Base-by-base conservation (phyloP, 495 filamentous ascomycete genomes). In the Xylaria grammica region DNA sequence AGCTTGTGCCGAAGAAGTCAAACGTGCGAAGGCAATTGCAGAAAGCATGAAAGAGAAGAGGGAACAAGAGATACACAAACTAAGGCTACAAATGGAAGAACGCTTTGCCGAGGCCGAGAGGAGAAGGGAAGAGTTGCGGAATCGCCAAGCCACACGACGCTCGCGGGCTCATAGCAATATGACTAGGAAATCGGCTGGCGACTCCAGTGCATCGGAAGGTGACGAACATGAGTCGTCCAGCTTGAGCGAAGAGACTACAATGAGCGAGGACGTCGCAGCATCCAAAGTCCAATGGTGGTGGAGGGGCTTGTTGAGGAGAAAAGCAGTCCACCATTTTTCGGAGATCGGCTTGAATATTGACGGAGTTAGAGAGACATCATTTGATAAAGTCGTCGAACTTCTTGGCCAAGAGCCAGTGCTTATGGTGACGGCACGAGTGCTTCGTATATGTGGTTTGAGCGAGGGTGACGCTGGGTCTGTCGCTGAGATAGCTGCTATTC, bases 1-100 rank as follows among this genome's bases (percentile, higher is more conserved):
- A 40, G 88, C 89, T 69, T 98, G 96, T 74, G 94, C 96, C 56
- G 94, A 94, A 72, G 95, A 99, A 77, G 95, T 99, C 51, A 90
- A 90, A 68, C 85, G 94, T 50, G 95, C 96, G 55, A 99, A 99
- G 82, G 90, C 90, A 51, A 85, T 97, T 50, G 95, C 95, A 2
- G 92, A 96, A 79, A 94, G 89, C 62, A 94, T 91, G 78, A 91
- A 94, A 72, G 93, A 94, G 78, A 90, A 90, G 72, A 89, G 94
- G 66, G 92, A 95, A 62, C 90, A 91, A 46, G 93, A 98, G 64
- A 86, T 93, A 67, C 86, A 84, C 69, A 90, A 88, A 66, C 74
- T 94, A 60, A 81, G 76, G 65, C 70, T 87, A 46, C 92, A 97
- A 67, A 91, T 97, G 87, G 90, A 95, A 67, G 93, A 93, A 77